Evolutionary conservation across 495 filamentous ascomycete genomes (phyloP), one percentile per base, ranked within the genome.

Genomic region (Aspergillus mulundensis): DNA sequence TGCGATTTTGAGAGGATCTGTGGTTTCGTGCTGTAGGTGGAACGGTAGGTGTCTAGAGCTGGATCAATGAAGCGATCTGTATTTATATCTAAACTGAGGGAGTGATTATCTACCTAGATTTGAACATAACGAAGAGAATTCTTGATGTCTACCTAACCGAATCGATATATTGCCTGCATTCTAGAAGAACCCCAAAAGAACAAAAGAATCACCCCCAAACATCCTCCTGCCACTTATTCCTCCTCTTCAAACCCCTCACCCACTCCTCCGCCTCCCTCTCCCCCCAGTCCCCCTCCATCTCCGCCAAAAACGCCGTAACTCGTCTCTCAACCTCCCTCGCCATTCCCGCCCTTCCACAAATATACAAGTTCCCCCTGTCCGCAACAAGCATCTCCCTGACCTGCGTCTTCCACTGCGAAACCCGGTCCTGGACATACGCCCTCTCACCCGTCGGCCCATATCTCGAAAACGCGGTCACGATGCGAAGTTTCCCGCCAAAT

Each of bases 141-240:
- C n/a, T n/a, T n/a, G n/a, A n/a, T n/a, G n/a, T n/a, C n/a, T n/a
- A n/a, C n/a, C n/a, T n/a, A n/a, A n/a, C n/a, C n/a, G n/a, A n/a
- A n/a, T n/a, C n/a, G n/a, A n/a, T n/a, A n/a, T n/a, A n/a, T n/a
- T n/a, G n/a, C n/a, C n/a, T n/a, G n/a, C n/a, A n/a, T n/a, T n/a
- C n/a, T n/a, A n/a, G n/a, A n/a, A n/a, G n/a, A n/a, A n/a, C n/a
- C n/a, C n/a, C n/a, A 36, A 21, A 18, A 54, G 19, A 50, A 38
- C 1, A 42, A 25, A 40, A 40, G 15, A 49, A 53, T 46, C 24
- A 76, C 44, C 71, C 72, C 73, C 73, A 79, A 49, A 77, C 75
- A 73, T 81, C 78, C 56, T 79, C 76, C 58, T 73, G 71, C 77
- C 77, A 81, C 60, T 77, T 77, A 21, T 66, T 70, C 49, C 65